A percentile compares a stretch with the other conserved stretches of the same genome.
phyloP scores from a whole-genome alignment of 768 basidiomycete species.

The Termitomyces sp. region DNA sequence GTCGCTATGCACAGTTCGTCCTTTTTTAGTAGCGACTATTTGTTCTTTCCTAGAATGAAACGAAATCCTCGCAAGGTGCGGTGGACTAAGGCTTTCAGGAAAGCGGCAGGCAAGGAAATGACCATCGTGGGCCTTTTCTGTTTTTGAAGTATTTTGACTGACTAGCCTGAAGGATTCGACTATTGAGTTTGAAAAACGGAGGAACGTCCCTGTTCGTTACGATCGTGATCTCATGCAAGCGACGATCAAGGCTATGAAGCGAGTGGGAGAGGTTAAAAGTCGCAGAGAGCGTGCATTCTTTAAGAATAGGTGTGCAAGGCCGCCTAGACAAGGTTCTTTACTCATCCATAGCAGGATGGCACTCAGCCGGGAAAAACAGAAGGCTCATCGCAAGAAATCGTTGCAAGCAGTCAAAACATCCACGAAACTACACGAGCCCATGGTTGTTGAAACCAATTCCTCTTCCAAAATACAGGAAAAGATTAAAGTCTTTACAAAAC shows the following conservation, averaged over 20 bases:
- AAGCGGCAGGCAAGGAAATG: conserved; percentile 99
- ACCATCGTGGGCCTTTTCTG: conserved; percentile 67
- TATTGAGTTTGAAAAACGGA: conserved; percentile 97
- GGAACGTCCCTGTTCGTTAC: conserved; percentile 96
- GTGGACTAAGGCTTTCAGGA: conserved; percentile 99
- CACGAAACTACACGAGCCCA: conserved; percentile 63
- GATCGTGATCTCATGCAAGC: conserved; percentile 90
- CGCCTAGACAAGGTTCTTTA: background rate
- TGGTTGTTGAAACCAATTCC: conserved; percentile 34
- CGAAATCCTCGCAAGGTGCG: conserved; percentile 97
- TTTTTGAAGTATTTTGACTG: background rate
- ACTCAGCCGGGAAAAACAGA: conserved; percentile 71
- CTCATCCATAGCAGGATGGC: conserved; percentile 61
- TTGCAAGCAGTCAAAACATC: conserved; percentile 53
- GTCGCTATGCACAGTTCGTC: conserved; percentile 11
- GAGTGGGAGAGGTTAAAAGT: conserved; percentile 86
- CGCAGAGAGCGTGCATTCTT: conserved; percentile 93
- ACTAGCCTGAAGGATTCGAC: conserved; percentile 74
- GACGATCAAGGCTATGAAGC: conserved; percentile 95
- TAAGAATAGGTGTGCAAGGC: conserved; percentile 68
- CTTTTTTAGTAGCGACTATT: conserved; percentile 1
- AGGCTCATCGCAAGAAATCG: conserved; percentile 64
- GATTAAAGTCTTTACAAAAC: conserved; percentile 64
- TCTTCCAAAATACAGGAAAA: conserved; percentile 62
- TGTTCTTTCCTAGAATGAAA: conserved; percentile 72